Evolutionary conservation across 176 grass and related monocot species (phyloP), one percentile per base, ranked within the genome.

Genomic region (Neostapfia colusana): DNA sequence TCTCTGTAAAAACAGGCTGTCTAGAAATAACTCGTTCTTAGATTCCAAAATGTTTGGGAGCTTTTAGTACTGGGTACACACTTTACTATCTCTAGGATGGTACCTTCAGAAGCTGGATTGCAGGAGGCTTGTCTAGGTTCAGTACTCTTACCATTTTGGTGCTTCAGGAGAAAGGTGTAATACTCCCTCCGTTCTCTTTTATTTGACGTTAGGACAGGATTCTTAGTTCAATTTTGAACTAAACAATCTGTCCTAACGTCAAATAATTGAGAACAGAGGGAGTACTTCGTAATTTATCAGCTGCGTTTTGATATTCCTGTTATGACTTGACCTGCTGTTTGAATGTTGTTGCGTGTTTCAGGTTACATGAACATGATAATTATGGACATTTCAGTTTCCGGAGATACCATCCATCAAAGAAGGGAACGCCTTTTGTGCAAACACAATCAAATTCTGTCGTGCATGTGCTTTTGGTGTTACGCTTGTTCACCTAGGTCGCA

Each of bases 121-220:
- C 23, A 18, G 53, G 18, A 39, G 21, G 44, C 15, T 44, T 38
- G 18, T 61, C 26, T 74, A 65, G 56, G 46, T 70, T 70, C 42
- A 70, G 9, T 26, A 72, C 57, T 31, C 51, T 0, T 31, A 6
- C 12, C 74, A 16, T 18, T 75, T 56, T 69, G 63, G 0, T 40
- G 37, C 65, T 17, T 25, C 4, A 26, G 24, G 38, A 76, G 72
- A 76, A 56, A 63, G 4, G 11, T 64, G 36, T 70, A 76, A n/a
- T n/a, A n/a, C n/a, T n/a, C n/a, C n/a, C n/a, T n/a, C n/a, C n/a
- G n/a, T n/a, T n/a, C n/a, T n/a, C n/a, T n/a, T n/a, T n/a, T n/a
- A n/a, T n/a, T n/a, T n/a, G n/a, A n/a, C n/a, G n/a, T n/a, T n/a
- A n/a, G n/a, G n/a, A n/a, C n/a, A n/a, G n/a, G n/a, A n/a, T n/a